Conservation (phyloP, 2,329 filamentous ascomycete genomes). For the Fusarium sp. region DNA sequence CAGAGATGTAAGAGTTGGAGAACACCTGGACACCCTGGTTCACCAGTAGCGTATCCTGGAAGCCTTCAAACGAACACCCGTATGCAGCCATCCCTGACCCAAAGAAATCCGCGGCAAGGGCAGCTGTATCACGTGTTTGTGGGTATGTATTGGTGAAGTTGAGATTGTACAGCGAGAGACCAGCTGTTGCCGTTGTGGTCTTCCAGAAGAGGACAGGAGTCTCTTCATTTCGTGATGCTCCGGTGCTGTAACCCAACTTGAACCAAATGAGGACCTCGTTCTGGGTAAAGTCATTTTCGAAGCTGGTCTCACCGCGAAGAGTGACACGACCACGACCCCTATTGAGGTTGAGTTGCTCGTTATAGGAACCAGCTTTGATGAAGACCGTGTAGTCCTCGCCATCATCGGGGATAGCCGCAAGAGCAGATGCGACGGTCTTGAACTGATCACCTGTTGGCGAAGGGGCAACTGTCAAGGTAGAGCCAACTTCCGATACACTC, state of each 20-base stretch:
- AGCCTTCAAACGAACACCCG: constrained; percentile 58
- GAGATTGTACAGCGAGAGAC: constrained; percentile 71
- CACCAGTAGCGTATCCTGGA: constrained; percentile 63
- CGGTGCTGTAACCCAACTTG: constrained; percentile 48
- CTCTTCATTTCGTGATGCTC: constrained; percentile 54
- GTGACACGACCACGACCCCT: constrained; percentile 31
- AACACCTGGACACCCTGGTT: constrained; percentile 60
- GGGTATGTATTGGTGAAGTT: constrained; percentile 61
- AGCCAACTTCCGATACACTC: background rate
- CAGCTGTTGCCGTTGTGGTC: constrained; percentile 56
- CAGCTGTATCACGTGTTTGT: constrained; percentile 58
- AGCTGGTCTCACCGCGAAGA: constrained; percentile 38
- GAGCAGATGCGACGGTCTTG: constrained; percentile 55
- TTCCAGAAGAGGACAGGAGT: constrained; percentile 60
- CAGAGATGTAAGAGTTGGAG: constrained; percentile 54
- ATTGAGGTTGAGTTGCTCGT: constrained; percentile 38
- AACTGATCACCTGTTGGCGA: constrained; percentile 54
- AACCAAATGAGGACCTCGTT: constrained; percentile 41
- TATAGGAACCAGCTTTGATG: constrained; percentile 41
- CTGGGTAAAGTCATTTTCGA: constrained; percentile 39
- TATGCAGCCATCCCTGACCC: constrained; percentile 54
- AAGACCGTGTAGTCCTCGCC: constrained; percentile 42
- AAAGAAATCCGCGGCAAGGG: constrained; percentile 53
- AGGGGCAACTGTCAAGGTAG: constrained; percentile 47
- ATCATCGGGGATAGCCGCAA: constrained; percentile 53